Evolutionary conservation across 495 filamentous ascomycete genomes (phyloP).

Genomic region (Trypethelium eluteriae): DNA sequence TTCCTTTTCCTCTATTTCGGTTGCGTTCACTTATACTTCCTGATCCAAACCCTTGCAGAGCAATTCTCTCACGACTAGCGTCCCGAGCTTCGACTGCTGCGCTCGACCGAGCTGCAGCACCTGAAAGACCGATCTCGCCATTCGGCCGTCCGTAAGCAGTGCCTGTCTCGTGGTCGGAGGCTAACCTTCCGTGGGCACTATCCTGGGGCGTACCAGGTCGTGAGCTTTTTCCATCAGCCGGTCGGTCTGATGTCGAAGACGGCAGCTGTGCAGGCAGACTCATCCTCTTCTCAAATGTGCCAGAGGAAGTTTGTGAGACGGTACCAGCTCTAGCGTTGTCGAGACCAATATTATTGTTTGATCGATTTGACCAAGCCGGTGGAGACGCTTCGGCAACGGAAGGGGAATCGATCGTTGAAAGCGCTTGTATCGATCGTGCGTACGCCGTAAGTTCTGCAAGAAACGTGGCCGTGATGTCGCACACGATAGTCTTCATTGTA

Average conservation of each 20-base stretch:
- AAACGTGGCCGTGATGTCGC: slow-evolving; percentile 76
- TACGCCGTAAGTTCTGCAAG: slow-evolving; percentile 82
- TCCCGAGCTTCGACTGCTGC: slow-evolving; percentile 34
- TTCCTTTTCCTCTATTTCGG: slow-evolving; percentile 73
- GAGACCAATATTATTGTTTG: background rate
- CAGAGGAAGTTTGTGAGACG: background rate
- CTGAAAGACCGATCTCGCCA: slow-evolving; percentile 21
- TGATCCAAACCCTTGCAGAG: slow-evolving; percentile 77
- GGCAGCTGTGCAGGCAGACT: slow-evolving; percentile 1
- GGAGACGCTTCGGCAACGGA: background rate
- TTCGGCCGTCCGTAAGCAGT: background rate
- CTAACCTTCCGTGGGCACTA: background rate
- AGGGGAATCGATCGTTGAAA: slow-evolving; percentile 70
- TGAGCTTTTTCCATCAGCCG: background rate
- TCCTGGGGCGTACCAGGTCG: slow-evolving; percentile 4
- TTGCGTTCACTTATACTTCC: slow-evolving; percentile 64
- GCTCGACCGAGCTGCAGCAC: slow-evolving; percentile 19
- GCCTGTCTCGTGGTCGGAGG: background rate
- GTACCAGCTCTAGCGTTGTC: background rate
- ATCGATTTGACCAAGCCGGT: background rate
- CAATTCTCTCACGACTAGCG: slow-evolving; percentile 65
- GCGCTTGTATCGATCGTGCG: slow-evolving; percentile 73
- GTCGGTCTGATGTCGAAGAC: background rate
- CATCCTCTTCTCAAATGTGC: background rate
- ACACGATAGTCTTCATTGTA: slow-evolving; percentile 92